Evolutionary conservation across 2,329 filamentous ascomycete genomes (phyloP).

Genomic region (Fonsecaea monophora): DNA sequence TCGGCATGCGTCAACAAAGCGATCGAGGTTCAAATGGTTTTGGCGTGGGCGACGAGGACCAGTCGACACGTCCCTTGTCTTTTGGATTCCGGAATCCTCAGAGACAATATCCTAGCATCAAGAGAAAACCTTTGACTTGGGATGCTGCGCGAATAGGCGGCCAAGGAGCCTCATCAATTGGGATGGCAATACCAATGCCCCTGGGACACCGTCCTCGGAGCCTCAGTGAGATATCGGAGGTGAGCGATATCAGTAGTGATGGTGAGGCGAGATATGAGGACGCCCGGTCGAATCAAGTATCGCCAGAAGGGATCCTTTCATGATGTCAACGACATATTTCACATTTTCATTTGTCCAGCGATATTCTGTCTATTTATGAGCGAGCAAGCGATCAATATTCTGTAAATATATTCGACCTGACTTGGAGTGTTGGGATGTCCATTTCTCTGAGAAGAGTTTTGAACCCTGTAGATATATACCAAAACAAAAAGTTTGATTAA

Average conservation of each 20-base stretch:
- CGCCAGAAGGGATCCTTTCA: conserved; percentile 7
- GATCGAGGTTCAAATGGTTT: conserved; percentile 11
- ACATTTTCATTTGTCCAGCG: neutral
- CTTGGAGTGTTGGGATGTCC: neutral
- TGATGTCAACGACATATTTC: conserved; percentile 4
- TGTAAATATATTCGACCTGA: neutral
- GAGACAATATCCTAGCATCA: conserved; percentile 19
- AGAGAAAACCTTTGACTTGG: conserved; percentile 30
- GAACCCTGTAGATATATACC: neutral
- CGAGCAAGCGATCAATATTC: conserved; percentile 17
- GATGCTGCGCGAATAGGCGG: conserved; percentile 18
- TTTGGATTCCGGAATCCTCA: conserved; percentile 31
- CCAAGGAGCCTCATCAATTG: conserved; percentile 26
- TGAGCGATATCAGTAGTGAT: conserved; percentile 11
- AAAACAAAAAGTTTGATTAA: neutral
- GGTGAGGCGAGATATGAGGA: conserved; percentile 25
- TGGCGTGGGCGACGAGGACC: conserved; percentile 19
- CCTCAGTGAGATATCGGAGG: conserved; percentile 14
- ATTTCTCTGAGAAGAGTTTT: neutral
- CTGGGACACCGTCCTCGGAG: conserved; percentile 16
- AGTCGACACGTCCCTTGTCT: conserved; percentile 28
- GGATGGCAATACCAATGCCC: conserved; percentile 31
- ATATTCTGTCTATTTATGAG: neutral
- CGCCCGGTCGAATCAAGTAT: conserved; percentile 14
- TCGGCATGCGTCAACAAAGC: conserved; percentile 19